These are phyloP conservation scores for Kodamaea anthophila DNA, from an alignment of 1,139 yeast species.

Conservation along the genomic window DNA sequence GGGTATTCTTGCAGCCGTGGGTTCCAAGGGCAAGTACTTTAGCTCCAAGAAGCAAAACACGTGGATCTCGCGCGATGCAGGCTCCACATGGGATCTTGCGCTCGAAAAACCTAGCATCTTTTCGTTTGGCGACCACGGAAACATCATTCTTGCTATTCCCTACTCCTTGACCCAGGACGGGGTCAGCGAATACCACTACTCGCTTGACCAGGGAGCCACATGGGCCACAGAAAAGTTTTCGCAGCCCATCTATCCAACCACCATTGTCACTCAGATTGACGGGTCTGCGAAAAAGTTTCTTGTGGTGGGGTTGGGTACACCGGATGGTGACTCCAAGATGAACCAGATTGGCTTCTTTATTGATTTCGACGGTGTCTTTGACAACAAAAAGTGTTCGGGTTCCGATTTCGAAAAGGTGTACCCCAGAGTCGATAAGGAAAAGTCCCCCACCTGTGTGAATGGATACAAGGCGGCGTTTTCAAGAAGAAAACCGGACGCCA, in stretches of 20 bases:
- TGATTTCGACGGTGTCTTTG: constrained; percentile 59
- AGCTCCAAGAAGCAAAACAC: constrained; percentile 30
- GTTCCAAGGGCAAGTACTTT: constrained; percentile 41
- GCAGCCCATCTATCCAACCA: constrained; percentile 37
- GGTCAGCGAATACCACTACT: constrained; percentile 41
- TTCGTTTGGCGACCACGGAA: constrained; percentile 78
- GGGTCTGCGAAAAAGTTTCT: constrained; percentile 63
- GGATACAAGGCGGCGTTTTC: constrained; percentile 66
- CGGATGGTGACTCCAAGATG: constrained; percentile 11
- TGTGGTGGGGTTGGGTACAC: constrained; percentile 41
- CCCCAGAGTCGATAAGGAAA: constrained; percentile 46
- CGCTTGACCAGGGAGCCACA: constrained; percentile 68
- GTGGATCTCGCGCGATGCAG: constrained; percentile 74
- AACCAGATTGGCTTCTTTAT: constrained; percentile 36
- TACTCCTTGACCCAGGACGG: constrained; percentile 11
- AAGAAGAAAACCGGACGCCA: constrained; percentile 63
- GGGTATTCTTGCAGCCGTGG: constrained; percentile 61
- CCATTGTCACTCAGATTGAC: constrained; percentile 60
- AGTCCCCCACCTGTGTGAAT: constrained; percentile 57
- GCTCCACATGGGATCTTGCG: constrained; percentile 59
- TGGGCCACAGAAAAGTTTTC: constrained; percentile 57
- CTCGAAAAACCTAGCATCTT: constrained; percentile 51
- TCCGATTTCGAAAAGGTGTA: constrained; percentile 66
- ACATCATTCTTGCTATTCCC: constrained; percentile 60
- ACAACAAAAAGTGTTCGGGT: constrained; percentile 42